A percentile compares a stretch with the other conserved stretches of the same genome.
phyloP scores from a whole-genome alignment of 2,329 filamentous ascomycete species.

The Thielaviopsis ethacetica region DNA sequence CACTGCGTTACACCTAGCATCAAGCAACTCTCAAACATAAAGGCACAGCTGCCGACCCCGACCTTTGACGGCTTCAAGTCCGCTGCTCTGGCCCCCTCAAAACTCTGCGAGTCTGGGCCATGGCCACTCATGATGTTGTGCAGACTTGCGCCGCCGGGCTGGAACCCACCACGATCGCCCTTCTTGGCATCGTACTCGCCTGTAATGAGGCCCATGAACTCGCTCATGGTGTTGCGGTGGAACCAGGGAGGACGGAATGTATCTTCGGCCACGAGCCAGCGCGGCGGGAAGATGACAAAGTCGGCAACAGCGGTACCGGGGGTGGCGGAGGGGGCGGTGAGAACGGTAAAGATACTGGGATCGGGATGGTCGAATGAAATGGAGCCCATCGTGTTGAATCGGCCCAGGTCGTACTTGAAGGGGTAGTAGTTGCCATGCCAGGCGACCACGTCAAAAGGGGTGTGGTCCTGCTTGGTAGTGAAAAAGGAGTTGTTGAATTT shows the following conservation, averaged over 20 bases:
- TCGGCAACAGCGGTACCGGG: constrained; percentile 50
- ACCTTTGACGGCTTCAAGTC: constrained; percentile 40
- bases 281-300: constrained; percentile 57
- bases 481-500: constrained; percentile 57
- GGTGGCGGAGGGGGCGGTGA: constrained; percentile 44
- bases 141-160: constrained; percentile 41
- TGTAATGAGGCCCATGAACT: constrained; percentile 45
- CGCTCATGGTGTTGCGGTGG: constrained; percentile 51
- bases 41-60: constrained; percentile 44
- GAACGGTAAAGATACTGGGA: constrained; percentile 60
- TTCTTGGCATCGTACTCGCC: constrained; percentile 47
- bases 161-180: constrained; percentile 35
- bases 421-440: constrained; percentile 73
- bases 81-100: constrained; percentile 38
- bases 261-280: constrained; percentile 52
- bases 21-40: constrained; percentile 53
- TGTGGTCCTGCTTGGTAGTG: constrained; percentile 47
- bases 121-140: constrained; percentile 59
- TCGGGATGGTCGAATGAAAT: constrained; percentile 66
- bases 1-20: constrained; percentile 60
- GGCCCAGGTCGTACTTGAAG: constrained; percentile 66
- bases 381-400: constrained; percentile 58
- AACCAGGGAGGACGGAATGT: constrained; percentile 61
- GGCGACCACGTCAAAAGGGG: constrained; percentile 62
- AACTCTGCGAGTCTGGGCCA: constrained; percentile 41